phyloP scores from a whole-genome alignment of 257 asterid genomes.

The Paraleonurus japonicus region DNA sequence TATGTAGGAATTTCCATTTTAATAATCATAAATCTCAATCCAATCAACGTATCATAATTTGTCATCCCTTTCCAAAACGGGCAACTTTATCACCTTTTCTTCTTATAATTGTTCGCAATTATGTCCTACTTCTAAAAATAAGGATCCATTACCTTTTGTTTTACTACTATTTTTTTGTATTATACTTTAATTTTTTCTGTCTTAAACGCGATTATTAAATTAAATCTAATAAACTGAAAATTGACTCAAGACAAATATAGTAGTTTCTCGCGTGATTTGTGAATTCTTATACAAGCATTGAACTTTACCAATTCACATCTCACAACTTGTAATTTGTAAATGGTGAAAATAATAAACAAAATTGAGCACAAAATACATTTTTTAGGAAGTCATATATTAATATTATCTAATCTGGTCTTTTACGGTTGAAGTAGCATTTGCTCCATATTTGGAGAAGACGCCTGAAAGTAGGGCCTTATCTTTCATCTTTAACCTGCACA shows the following conservation, averaged over 20 bases:
- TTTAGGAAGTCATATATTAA: neutral
- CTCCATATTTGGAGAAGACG: constrained; percentile 74
- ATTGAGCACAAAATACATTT: neutral
- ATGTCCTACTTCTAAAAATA: neutral
- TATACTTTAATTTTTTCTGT: no score
- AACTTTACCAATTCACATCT: no score
- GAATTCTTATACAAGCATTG: no score
- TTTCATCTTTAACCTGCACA: constrained; percentile 65
- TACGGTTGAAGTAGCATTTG: constrained; percentile 33
- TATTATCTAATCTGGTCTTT: constrained; percentile 36
- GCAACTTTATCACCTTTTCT: neutral
- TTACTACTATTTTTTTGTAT: neutral
- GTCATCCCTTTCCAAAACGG: neutral
- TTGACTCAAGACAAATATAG: no score
- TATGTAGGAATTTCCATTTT: neutral
- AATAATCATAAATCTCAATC: neutral
- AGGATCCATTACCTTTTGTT: neutral
- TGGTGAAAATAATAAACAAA: neutral
- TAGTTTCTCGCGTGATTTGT: no score
- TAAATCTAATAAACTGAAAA: no score
- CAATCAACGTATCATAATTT: neutral
- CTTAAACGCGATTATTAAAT: neutral
- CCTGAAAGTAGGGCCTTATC: constrained; percentile 70
- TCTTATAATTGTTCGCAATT: neutral
- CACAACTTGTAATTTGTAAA: neutral